Conservation (phyloP, 768 basidiomycete species). For the Coprinellus micaceus region DNA sequence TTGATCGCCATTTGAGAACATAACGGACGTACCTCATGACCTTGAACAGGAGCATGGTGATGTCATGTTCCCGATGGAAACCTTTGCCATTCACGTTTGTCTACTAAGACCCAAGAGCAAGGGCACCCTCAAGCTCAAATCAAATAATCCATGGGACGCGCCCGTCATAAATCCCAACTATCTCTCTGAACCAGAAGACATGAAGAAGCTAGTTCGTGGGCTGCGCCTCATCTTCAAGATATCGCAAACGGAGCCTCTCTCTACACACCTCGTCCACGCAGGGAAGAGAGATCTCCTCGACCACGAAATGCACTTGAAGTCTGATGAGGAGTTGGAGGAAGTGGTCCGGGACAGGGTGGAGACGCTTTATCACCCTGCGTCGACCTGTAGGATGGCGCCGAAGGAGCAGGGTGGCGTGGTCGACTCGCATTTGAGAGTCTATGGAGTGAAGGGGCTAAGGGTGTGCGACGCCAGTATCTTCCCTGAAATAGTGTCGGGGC, state of each 20-base stretch:
- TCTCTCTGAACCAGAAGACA: conserved; percentile 33
- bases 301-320: conserved; percentile 28
- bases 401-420: conserved; percentile 40
- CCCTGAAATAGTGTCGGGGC: conserved; percentile 13
- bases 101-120: conserved; percentile 37
- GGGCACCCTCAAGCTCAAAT: conserved; percentile 35
- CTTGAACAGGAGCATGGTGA: conserved; percentile 31
- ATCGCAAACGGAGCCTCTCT: conserved; percentile 33
- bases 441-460: conserved; percentile 39
- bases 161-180: conserved; percentile 40
- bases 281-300: conserved; percentile 33
- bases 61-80: conserved; percentile 35
- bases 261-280: conserved; percentile 26
- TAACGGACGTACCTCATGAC: background rate
- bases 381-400: conserved; percentile 46
- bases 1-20: background rate
- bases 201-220: conserved; percentile 36
- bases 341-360: conserved; percentile 38
- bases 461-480: conserved; percentile 23
- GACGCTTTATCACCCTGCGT: conserved; percentile 44
- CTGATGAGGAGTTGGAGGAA: conserved; percentile 37
- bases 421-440: conserved; percentile 39
- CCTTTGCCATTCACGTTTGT: conserved; percentile 34
- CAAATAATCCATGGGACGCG: conserved; percentile 33
- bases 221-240: conserved; percentile 33